Evolutionary conservation across 2,329 filamentous ascomycete species (phyloP).

Genomic region (Exophiala sp.): DNA sequence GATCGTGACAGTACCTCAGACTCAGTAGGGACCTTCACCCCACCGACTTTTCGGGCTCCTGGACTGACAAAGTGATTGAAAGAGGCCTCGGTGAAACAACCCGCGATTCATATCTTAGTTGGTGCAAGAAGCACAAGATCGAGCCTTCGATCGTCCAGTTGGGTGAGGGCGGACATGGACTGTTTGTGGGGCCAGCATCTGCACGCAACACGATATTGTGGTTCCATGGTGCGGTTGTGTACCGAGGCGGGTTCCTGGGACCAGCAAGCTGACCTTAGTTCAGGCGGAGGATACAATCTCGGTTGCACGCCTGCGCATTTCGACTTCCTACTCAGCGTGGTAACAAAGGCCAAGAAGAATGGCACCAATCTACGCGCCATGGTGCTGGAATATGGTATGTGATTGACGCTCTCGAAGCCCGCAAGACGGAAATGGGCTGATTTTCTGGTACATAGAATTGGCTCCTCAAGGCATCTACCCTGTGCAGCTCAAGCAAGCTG

Average conservation of each 20-base stretch:
- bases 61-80: neutral
- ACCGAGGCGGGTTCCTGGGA: neutral
- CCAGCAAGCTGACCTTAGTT: neutral
- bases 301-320: conserved; percentile 17
- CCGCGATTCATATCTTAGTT: conserved; percentile 7
- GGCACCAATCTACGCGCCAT: conserved; percentile 7
- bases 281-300: conserved; percentile 20
- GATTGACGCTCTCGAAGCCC: neutral
- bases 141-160: conserved; percentile 18
- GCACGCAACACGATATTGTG: conserved; percentile 21
- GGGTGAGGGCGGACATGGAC: conserved; percentile 12
- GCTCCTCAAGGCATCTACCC: conserved; percentile 44
- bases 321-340: conserved; percentile 8
- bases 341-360: conserved; percentile 9
- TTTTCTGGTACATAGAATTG: conserved; percentile 36
- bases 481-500: conserved; percentile 42
- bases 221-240: conserved; percentile 14
- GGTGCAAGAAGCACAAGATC: conserved; percentile 15
- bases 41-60: neutral
- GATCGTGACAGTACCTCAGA: conserved; percentile 6
- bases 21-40: conserved; percentile 1
- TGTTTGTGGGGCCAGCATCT: conserved; percentile 15
- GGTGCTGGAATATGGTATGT: conserved; percentile 16
- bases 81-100: conserved; percentile 4
- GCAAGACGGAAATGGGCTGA: conserved; percentile 8